Base-by-base conservation (phyloP, 169 alveolate genomes). In the Plasmodium cynomolgi region DNA sequence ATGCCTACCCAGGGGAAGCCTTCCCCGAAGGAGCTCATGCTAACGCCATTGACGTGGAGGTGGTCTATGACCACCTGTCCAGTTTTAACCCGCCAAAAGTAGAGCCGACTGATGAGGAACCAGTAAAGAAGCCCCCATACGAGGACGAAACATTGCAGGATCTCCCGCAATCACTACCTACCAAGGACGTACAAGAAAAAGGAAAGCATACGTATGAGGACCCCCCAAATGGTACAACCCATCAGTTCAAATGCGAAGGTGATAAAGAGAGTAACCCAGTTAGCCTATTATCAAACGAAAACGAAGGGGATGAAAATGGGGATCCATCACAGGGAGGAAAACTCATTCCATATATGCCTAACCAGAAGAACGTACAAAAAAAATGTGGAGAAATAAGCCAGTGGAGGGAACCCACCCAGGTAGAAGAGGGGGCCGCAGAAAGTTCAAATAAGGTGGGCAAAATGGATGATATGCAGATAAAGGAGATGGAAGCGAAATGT, bases 401-500 rank as follows among this genome's bases (percentile, higher is more conserved):
- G n/a, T 54, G 44, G 39, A 13, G 37, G 34, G 90, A 81, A 81
- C 17, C 58, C 58, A 9, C 37, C 13, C 26, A 44, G 39, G 41
- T 17, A 56, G 73, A 83, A 56, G 73, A 83, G 11, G 34, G 33
- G n/a, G n/a, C 37, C 34, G 37, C 34, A 68, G n/a, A 34, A 29
- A 83, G 13, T 80, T 9, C n/a, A 26, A 33, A 75, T 17, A 33
- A 31, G 34, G 20, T 33, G 29, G 44, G 11, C 56, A 31, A 15
- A 34, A 3, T 39, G 83, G 33, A 34, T 33, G 83, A 75, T 23
- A 75, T 75, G 26, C 83, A 75, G 77, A 75, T 75, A 26, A 75
- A 75, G 17, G 56, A 75, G 47, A 13, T 39, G 83, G 83, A 75
- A 33, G 13, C 26, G 26, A 74, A 33, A 74, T 74, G 9, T 2